A percentile compares a stretch with the other conserved stretches of the same genome.
These are phyloP conservation scores for Groenewaldozyma auringiensis DNA, from an alignment of 1,139 yeast genomes.

Conservation along the genomic window DNA sequence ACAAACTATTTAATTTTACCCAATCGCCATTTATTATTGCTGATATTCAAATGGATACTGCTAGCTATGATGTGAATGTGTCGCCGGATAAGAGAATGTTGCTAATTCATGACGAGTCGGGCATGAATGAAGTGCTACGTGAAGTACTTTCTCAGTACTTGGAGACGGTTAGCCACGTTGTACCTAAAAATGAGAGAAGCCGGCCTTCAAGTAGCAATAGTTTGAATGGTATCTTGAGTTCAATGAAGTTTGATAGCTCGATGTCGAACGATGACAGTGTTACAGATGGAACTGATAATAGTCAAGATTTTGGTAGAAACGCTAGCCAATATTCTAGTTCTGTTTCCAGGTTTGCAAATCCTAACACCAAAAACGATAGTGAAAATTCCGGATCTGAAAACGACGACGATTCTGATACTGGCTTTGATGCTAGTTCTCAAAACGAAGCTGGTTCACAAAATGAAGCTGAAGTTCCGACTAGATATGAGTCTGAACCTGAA, in stretches of 20 bases:
- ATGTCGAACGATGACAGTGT: neutral
- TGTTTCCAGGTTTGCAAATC: neutral
- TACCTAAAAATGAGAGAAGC: slow-evolving; percentile 20
- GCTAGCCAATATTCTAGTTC: neutral
- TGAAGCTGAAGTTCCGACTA: neutral
- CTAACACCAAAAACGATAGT: neutral
- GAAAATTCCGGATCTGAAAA: slow-evolving; percentile 3
- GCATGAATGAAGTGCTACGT: slow-evolving; percentile 44
- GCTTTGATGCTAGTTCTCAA: neutral
- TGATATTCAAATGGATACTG: slow-evolving; percentile 47
- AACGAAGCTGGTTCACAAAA: neutral
- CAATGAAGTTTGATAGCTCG: neutral
- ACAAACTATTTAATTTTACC: slow-evolving; percentile 58
- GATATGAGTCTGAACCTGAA: neutral
- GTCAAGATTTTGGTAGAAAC: neutral
- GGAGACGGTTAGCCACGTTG: slow-evolving; percentile 23
- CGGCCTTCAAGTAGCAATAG: neutral
- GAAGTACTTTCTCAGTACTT: slow-evolving; percentile 21
- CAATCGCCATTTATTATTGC: slow-evolving; percentile 71
- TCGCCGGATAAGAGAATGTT: slow-evolving; percentile 84
- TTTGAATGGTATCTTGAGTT: neutral
- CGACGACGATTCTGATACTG: slow-evolving; percentile 4
- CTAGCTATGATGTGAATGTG: slow-evolving; percentile 67
- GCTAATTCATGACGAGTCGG: slow-evolving; percentile 57
- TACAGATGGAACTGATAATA: neutral